Percentiles rank a stretch among this genome's conserved stretches.
Evolutionary conservation across 805 yeast genomes (phyloP).

Genomic region (Candida hungchunana): DNA sequence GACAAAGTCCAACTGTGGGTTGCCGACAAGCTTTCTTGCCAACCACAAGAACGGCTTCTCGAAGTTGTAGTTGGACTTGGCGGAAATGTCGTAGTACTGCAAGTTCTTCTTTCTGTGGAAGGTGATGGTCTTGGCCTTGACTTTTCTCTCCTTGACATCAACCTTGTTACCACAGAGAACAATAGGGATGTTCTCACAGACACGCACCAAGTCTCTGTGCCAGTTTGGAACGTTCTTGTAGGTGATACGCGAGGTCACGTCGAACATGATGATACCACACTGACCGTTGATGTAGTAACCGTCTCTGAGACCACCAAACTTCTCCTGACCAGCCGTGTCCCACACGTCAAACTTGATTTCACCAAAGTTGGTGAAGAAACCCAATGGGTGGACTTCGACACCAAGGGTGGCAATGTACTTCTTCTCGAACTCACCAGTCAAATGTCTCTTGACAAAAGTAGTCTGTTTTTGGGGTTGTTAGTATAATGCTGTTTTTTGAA

Average conservation of each 20-base stretch:
- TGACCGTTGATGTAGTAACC: slow-evolving; percentile 99
- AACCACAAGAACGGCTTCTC: slow-evolving; percentile 99
- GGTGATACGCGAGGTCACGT: slow-evolving; percentile 98
- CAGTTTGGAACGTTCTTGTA: slow-evolving; percentile 99
- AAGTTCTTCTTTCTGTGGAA: slow-evolving; percentile 99
- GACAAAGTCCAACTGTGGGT: slow-evolving; percentile 96
- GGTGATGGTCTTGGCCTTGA: slow-evolving; percentile 98
- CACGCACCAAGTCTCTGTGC: slow-evolving; percentile 99
- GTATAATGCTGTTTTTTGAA: neutral
- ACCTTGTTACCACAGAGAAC: slow-evolving; percentile 99
- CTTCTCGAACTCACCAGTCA: slow-evolving; percentile 99
- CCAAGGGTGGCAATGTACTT: slow-evolving; percentile 98
- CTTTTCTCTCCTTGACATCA: slow-evolving; percentile 99
- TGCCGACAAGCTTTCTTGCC: slow-evolving; percentile 98
- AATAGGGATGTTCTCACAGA: slow-evolving; percentile 99
- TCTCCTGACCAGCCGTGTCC: slow-evolving; percentile 99
- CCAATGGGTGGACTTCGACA: slow-evolving; percentile 98
- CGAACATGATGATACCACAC: slow-evolving; percentile 99
- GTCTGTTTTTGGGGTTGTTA: slow-evolving; percentile 43
- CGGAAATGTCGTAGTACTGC: slow-evolving; percentile 99
- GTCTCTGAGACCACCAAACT: slow-evolving; percentile 99
- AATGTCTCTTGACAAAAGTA: slow-evolving; percentile 98
- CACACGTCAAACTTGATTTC: slow-evolving; percentile 98
- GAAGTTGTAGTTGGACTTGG: slow-evolving; percentile 98
- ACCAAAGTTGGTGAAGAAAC: slow-evolving; percentile 97